These are phyloP conservation scores for Nicotiana knightiana DNA, from an alignment of 257 asterid species.

Conservation along the genomic window DNA sequence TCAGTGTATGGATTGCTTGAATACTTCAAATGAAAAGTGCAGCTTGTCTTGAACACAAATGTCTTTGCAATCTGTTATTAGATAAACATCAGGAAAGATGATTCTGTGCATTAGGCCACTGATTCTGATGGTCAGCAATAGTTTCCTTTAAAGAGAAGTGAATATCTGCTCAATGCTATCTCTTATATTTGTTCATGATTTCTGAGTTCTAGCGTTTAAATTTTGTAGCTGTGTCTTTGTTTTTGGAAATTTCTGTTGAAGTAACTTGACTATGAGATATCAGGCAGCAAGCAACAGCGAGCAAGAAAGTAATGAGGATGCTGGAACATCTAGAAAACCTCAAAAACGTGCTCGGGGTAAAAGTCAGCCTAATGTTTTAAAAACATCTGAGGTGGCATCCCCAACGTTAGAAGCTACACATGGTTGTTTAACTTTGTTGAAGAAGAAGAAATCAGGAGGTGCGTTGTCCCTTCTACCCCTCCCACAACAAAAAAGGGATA, in stretches of 20 bases:
- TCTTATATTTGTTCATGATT: conserved; percentile 5
- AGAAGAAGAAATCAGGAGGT: conserved; percentile 90
- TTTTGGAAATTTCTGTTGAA: conserved; percentile 2
- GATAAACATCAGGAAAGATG: neutral
- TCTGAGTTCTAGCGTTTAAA: neutral
- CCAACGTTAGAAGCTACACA: conserved; percentile 41
- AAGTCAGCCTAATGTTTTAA: conserved; percentile 46
- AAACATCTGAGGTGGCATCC: conserved; percentile 41
- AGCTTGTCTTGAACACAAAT: neutral
- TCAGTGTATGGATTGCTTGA: neutral
- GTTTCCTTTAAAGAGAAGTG: neutral
- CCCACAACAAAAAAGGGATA: neutral
- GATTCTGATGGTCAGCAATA: no score
- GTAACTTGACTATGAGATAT: conserved; percentile 26
- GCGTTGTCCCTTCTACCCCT: conserved; percentile 21
- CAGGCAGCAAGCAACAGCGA: conserved; percentile 87
- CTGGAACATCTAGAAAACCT: conserved; percentile 63
- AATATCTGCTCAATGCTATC: neutral
- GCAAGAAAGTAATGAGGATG: conserved; percentile 79
- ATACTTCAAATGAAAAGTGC: neutral
- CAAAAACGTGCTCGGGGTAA: conserved; percentile 70
- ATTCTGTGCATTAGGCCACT: neutral
- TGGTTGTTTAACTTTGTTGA: conserved; percentile 51
- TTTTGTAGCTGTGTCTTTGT: neutral
- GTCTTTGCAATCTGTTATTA: neutral